phyloP scores from a whole-genome alignment of 495 filamentous ascomycete genomes.

The Choiromyces venosus region DNA sequence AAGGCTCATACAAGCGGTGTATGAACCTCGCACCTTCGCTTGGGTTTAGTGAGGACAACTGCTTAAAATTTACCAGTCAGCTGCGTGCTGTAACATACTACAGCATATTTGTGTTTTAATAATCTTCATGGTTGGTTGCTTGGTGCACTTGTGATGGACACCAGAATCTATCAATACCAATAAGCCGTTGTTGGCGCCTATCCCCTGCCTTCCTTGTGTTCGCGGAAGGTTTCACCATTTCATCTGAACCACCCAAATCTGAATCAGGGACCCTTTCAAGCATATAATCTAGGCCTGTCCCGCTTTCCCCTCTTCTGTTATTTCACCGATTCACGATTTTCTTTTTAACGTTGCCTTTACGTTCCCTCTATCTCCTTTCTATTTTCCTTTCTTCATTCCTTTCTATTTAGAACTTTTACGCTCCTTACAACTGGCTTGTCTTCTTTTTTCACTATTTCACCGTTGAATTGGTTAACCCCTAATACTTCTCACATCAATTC shows the following conservation, averaged over 20 bases:
- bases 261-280: background rate
- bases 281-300: background rate
- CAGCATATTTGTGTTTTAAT: background rate
- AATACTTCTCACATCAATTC: background rate
- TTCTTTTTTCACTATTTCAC: background rate
- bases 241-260: background rate
- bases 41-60: background rate
- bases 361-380: background rate
- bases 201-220: background rate
- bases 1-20: background rate
- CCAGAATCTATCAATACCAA: background rate
- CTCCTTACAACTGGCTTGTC: conserved; percentile 4
- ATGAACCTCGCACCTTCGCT: background rate
- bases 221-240: background rate
- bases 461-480: background rate
- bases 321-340: background rate
- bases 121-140: background rate
- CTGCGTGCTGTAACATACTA: background rate
- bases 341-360: conserved; percentile 5
- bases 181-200: background rate
- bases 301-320: background rate
- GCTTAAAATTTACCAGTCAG: background rate
- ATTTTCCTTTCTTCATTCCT: conserved; percentile 6
- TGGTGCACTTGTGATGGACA: background rate
- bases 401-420: background rate